These are phyloP conservation scores for Xanthoceras sorbifolium DNA, from an alignment of 345 rosid species.

Conservation along the genomic window DNA sequence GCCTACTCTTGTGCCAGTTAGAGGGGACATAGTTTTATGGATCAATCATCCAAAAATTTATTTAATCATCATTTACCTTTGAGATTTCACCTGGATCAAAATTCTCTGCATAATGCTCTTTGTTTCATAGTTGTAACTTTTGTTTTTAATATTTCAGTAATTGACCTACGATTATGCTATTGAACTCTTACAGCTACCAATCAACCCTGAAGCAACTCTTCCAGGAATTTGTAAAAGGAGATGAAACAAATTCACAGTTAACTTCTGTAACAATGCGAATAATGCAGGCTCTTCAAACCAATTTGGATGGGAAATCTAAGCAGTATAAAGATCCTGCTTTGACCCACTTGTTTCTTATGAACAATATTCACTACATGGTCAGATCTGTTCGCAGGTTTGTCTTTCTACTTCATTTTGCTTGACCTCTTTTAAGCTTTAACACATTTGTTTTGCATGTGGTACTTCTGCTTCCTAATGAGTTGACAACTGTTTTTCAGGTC, in stretches of 20 bases:
- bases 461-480: conserved; percentile 11
- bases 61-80: neutral
- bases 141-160: neutral
- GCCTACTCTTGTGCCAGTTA: neutral
- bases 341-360: conserved; percentile 95
- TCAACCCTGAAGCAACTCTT: conserved; percentile 96
- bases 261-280: conserved; percentile 90
- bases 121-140: neutral
- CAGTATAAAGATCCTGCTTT: conserved; percentile 90
- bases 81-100: neutral
- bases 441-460: conserved; percentile 1
- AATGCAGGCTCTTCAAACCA: conserved; percentile 99
- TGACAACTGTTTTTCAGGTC: conserved; percentile 53
- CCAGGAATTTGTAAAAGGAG: conserved; percentile 79
- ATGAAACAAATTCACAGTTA: conserved; percentile 66
- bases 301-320: conserved; percentile 93
- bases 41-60: neutral
- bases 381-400: conserved; percentile 97
- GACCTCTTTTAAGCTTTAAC: conserved; percentile 1
- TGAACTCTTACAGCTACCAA: conserved; percentile 71
- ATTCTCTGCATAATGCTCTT: neutral
- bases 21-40: neutral
- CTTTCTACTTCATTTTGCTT: conserved; percentile 7
- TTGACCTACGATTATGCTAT: conserved; percentile 7
- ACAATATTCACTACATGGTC: conserved; percentile 98